phyloP scores from a whole-genome alignment of 179 eudicot species.

The Beta macrorhiza region DNA sequence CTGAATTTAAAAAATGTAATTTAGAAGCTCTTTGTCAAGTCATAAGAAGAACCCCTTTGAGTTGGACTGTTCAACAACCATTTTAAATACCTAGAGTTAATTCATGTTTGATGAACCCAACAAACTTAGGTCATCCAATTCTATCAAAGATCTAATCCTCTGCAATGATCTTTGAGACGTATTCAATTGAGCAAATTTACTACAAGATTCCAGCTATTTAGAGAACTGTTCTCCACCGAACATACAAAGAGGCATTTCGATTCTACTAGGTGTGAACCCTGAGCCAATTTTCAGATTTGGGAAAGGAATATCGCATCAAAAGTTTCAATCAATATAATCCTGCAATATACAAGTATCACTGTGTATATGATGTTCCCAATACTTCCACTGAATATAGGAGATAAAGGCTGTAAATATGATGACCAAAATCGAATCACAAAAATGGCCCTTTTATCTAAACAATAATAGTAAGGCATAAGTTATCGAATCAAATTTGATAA shows the following conservation, averaged over 20 bases:
- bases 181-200: neutral
- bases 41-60: neutral
- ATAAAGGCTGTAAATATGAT: neutral
- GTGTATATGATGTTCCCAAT: neutral
- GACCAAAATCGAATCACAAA: neutral
- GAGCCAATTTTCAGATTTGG: neutral
- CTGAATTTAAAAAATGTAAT: neutral
- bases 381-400: neutral
- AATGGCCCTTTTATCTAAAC: neutral
- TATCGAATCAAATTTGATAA: neutral
- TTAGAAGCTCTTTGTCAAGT: neutral
- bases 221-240: too few relatives aligned
- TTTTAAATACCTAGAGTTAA: neutral
- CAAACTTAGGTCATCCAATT: neutral
- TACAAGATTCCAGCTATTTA: neutral
- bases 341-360: neutral
- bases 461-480: neutral
- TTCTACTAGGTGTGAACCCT: too few relatives aligned
- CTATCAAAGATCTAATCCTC: neutral
- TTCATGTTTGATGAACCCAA: slow-evolving; percentile 9
- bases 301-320: neutral
- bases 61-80: neutral
- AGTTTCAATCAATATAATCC: neutral
- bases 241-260: too few relatives aligned
- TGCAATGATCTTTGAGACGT: neutral